Evolutionary conservation across 352 stramenopile species (phyloP).

Genomic region (Blastocystis sp.): DNA sequence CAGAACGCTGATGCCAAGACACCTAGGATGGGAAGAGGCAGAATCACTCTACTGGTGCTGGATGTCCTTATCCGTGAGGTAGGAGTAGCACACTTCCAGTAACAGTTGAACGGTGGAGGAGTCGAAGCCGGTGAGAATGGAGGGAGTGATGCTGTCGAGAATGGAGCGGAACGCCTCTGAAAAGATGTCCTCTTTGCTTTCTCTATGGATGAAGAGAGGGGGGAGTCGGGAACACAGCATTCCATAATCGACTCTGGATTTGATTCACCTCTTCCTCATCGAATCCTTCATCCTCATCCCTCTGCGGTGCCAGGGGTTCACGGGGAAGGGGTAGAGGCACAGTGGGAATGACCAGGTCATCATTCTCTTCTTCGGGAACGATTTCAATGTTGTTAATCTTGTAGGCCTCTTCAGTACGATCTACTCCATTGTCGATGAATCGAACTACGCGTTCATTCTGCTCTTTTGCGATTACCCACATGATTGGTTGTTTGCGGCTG

Average conservation of each 20-base stretch:
- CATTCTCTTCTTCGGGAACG: neutral
- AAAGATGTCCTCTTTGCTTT: slow-evolving; percentile 25
- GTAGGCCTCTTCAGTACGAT: slow-evolving; percentile 32
- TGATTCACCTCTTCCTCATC: neutral
- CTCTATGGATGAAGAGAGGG: neutral
- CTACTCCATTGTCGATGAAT: slow-evolving; percentile 59
- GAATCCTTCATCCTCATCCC: neutral
- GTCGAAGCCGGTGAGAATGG: slow-evolving; percentile 29
- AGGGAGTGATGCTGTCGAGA: slow-evolving; percentile 40
- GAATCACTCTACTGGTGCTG: neutral
- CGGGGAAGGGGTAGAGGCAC: neutral
- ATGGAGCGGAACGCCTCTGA: slow-evolving; percentile 35
- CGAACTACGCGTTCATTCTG: neutral
- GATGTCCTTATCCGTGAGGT: slow-evolving; percentile 1
- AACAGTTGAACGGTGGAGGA: slow-evolving; percentile 36
- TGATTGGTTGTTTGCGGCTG: slow-evolving; percentile 9
- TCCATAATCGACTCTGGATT: neutral
- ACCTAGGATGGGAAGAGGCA: neutral
- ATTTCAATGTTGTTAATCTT: neutral
- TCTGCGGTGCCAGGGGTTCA: neutral
- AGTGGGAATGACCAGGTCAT: neutral
- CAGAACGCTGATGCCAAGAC: slow-evolving; percentile 30
- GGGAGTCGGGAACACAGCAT: slow-evolving; percentile 21
- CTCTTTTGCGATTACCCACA: neutral
- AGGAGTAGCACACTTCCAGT: slow-evolving; percentile 49